Base-by-base conservation (phyloP, 2,329 filamentous ascomycete species). In the Elsinoe necatrix region DNA sequence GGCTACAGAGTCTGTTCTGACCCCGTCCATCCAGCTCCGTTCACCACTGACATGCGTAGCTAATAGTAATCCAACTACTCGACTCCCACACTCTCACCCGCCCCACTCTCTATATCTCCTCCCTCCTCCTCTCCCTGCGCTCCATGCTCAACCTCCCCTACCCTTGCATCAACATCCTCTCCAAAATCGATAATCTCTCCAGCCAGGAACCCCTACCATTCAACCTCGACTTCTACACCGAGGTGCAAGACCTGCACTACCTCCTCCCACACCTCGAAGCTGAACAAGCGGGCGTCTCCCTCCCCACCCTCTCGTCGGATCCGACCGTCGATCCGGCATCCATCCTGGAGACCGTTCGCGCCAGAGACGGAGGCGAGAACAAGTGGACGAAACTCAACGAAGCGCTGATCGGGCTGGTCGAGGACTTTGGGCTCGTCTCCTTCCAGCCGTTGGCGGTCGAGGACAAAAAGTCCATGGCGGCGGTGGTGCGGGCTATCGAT, bases 141-240 rank as follows among this genome's bases (percentile, higher is more conserved):
- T 91, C 89, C 64, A 98, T 98, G 92, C 83, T 98, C 55, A 93
- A 97, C 73, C 92, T 98, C 81, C 93, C 97, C 67, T 86, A 97
- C 60, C 90, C 93, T 0, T 89, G 96, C 68, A 78, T 98, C 63
- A 98, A 98, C 67, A 88, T 98, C 60, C 80, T 98, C 23, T 96
- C 91, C 58, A 98, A 98, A 74, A 95, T 98, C 73, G 93, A 98
- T 73, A 96, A 96, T 68, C 78, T 98, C 55, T 83, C 86, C 54
- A 65, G 67, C 3, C 67, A 65, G 11, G 85, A 89, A 47, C 82
- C 88, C 23, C 78, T 98, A 0, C 89, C 91, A 0, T 96, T 98
- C 77, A 95, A 95, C 65, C 83, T 98, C 59, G 91, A 96, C 62
- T 98, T 86, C 72, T 98, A 97, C 71, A 97, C 93, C 60, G 92